These are phyloP conservation scores for Parathielavia appendiculata DNA, from an alignment of 495 filamentous ascomycete species.

Conservation along the genomic window DNA sequence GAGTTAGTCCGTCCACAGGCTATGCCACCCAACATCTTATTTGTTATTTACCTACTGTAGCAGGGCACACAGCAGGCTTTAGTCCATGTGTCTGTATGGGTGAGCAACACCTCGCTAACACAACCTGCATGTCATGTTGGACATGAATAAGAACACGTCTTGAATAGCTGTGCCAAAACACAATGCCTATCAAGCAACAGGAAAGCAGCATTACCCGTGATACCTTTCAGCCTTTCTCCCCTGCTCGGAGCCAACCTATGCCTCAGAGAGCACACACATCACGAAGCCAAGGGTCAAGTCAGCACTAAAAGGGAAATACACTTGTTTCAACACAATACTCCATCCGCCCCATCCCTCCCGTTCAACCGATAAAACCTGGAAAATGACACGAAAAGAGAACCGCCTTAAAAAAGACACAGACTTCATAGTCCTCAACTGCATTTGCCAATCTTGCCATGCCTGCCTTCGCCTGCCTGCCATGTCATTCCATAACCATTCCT, in stretches of 20 bases:
- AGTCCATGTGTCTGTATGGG: no score
- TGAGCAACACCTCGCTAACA: no score
- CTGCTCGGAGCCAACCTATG: not conserved
- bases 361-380: not conserved
- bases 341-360: not conserved
- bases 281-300: not conserved
- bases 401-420: not conserved
- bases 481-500: not conserved
- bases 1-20: no score
- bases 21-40: no score
- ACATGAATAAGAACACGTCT: not conserved
- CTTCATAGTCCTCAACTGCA: not conserved
- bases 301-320: constrained; percentile 1
- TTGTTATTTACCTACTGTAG: no score
- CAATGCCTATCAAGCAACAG: not conserved
- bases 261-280: not conserved
- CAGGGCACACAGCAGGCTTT: not conserved
- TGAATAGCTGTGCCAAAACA: not conserved
- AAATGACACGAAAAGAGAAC: not conserved
- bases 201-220: no score
- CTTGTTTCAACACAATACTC: not conserved
- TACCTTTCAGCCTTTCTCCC: not conserved
- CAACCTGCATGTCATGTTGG: no score
- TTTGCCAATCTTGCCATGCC: not conserved
- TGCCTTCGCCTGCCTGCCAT: not conserved